Conservation (phyloP, 148 eudicot genomes). For the Dianthus caryophyllus region DNA sequence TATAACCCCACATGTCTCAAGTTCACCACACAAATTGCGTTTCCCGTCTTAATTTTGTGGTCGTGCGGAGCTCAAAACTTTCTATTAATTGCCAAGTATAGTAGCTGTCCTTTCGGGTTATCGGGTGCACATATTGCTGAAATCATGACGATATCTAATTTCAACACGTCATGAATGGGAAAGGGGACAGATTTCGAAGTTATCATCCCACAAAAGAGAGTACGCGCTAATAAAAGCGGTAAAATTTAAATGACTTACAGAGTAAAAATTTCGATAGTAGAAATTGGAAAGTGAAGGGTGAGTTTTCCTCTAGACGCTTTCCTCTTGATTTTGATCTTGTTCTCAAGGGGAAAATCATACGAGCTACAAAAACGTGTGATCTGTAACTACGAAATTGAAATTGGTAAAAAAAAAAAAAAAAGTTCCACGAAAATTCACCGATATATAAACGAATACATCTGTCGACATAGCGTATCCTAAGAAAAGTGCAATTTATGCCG, state of each 20-base stretch:
- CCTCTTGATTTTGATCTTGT: background rate
- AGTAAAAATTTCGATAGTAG: background rate
- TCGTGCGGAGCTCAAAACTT: constrained; percentile 9
- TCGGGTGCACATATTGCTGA: constrained; percentile 4
- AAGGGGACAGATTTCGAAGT: constrained; percentile 7
- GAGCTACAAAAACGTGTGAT: background rate
- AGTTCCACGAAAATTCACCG: background rate
- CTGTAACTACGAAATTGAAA: background rate
- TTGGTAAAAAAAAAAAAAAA: background rate
- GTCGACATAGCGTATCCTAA: background rate
- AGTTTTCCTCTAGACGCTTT: background rate
- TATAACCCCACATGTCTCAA: constrained; percentile 11
- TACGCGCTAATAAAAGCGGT: background rate
- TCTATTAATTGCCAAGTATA: constrained; percentile 8
- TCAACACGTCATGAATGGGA: background rate
- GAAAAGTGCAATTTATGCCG: background rate
- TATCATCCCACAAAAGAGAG: background rate
- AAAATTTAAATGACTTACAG: background rate
- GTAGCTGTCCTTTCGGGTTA: constrained; percentile 2
- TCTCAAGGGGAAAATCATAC: background rate
- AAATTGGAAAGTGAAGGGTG: background rate
- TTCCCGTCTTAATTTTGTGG: background rate
- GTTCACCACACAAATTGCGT: background rate
- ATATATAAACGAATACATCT: background rate
- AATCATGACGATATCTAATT: background rate